Conservation (phyloP, 306 rosid species). For the Trifolium dubium region DNA sequence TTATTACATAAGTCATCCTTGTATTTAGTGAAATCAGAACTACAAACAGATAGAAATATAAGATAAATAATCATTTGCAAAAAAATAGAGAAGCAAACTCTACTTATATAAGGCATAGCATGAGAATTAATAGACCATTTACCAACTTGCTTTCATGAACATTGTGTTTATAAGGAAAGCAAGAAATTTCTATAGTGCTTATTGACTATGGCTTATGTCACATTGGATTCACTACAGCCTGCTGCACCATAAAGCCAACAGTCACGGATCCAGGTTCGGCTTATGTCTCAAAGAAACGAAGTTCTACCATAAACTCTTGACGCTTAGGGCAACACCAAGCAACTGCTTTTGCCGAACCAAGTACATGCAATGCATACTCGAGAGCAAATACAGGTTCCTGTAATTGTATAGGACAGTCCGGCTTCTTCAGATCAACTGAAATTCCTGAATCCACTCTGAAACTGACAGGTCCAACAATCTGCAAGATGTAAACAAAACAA, state of each 20-base stretch:
- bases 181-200: constrained; percentile 16
- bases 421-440: constrained; percentile 61
- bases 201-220: background rate
- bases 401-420: constrained; percentile 44
- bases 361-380: constrained; percentile 81
- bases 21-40: background rate
- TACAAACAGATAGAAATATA: constrained; percentile 8
- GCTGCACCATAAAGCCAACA: background rate
- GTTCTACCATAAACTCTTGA: constrained; percentile 87
- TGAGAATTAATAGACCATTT: constrained; percentile 7
- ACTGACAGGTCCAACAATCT: constrained; percentile 89
- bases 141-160: constrained; percentile 25
- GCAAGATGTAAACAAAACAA: constrained; percentile 40
- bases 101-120: background rate
- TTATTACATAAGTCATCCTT: constrained; percentile 2
- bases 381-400: constrained; percentile 77
- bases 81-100: constrained; percentile 23
- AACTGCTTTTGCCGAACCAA: constrained; percentile 93
- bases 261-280: background rate
- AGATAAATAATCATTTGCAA: constrained; percentile 19
- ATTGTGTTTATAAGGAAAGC: constrained; percentile 15
- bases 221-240: background rate
- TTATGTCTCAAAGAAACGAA: constrained; percentile 81
- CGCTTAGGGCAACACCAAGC: constrained; percentile 95
- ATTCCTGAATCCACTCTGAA: constrained; percentile 84